These are phyloP conservation scores for Pleoardoris graminearum DNA, from an alignment of 2,329 filamentous ascomycete species.

Conservation along the genomic window DNA sequence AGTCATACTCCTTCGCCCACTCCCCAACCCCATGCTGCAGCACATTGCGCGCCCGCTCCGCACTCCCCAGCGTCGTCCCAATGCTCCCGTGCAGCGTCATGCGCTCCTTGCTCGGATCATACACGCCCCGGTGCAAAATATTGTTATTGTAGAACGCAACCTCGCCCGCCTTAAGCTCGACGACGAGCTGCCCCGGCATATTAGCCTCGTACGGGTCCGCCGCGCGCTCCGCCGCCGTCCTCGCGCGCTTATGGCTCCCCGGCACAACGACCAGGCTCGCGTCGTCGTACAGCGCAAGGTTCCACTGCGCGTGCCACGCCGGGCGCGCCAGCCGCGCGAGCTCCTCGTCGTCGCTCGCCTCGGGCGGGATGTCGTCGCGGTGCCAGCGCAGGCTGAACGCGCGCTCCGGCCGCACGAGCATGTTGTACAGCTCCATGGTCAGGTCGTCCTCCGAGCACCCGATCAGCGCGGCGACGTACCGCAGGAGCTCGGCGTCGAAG, in stretches of 20 bases:
- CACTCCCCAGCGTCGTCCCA: constrained; percentile 61
- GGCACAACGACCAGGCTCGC: constrained; percentile 73
- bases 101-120: constrained; percentile 61
- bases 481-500: constrained; percentile 68
- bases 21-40: constrained; percentile 72
- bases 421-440: constrained; percentile 86
- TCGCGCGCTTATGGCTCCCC: constrained; percentile 70
- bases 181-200: constrained; percentile 66
- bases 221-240: constrained; percentile 69
- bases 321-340: constrained; percentile 60
- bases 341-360: constrained; percentile 69
- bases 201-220: constrained; percentile 66
- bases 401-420: constrained; percentile 72
- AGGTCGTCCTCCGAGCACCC: constrained; percentile 59
- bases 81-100: constrained; percentile 75
- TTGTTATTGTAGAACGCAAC: constrained; percentile 90
- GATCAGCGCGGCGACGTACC: constrained; percentile 67
- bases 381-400: constrained; percentile 84
- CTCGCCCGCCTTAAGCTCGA: constrained; percentile 72
- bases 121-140: constrained; percentile 75
- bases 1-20: constrained; percentile 65
- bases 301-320: constrained; percentile 82
- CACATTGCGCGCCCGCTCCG: constrained; percentile 68
- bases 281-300: constrained; percentile 78
- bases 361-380: constrained; percentile 76